Evolutionary conservation across 192 early-diverging fungal species (phyloP), one percentile per base, ranked within the genome.

Genomic region (Kickxella alabastrina): DNA sequence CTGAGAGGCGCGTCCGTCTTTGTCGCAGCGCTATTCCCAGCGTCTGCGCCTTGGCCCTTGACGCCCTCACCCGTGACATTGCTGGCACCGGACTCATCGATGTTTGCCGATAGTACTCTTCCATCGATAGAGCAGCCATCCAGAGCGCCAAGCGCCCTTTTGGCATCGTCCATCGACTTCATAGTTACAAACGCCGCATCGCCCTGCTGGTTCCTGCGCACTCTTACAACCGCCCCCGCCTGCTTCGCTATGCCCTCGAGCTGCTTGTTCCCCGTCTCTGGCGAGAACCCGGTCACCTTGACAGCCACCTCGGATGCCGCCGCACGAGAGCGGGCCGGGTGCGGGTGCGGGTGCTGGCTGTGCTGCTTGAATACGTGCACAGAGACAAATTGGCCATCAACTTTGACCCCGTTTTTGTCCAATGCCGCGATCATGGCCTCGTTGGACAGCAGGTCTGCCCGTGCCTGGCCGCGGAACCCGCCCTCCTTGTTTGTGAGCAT

Each of bases 241-340:
- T 35, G 23, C n/a, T 44, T 57, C 3, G 62, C 69, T 49, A 73
- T 44, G 15, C 19, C 44, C 41, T 53, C 63, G 23, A 73, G 51
- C 54, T 62, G 38, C 43, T 65, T 65, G 51, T 65, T 73, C 2
- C 49, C 43, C 4, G 69, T 62, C 14, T 61, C 57, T 45, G 43
- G 49, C 25, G 69, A 59, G 39, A 73, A 73, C 6, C 69, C 69
- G 13, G 22, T 43, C 22, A 73, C 63, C 23, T 39, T 52, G 39
- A 73, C 59, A 0, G 52, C 23, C 6, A 26, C 23, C 10, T 49
- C 57, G 3, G 34, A 24, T 2, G 40, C 24, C 36, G 45, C 40
- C 17, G 21, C 28, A 52, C 32, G 28, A 23, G 5, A 12, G 17
- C 21, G 43, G 25, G 13, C n/a, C 5, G 25, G 15, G 29, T 31